Percentiles rank a stretch among this genome's conserved stretches.
These are phyloP conservation scores for Neonectria magnoliae DNA, from an alignment of 2,329 filamentous ascomycete species.

Conservation along the genomic window DNA sequence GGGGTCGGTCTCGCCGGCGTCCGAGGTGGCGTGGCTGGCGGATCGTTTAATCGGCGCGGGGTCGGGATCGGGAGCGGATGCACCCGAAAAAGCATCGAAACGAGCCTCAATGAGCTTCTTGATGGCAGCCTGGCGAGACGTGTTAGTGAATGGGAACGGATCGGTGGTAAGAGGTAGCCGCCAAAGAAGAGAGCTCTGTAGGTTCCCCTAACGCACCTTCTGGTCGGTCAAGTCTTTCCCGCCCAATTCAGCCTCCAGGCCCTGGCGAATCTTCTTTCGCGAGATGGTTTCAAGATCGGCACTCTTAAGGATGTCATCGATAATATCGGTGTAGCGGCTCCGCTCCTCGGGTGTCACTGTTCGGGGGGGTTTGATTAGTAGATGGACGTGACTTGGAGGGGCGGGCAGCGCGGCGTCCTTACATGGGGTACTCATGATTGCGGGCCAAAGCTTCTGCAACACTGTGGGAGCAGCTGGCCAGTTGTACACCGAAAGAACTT, in stretches of 20 bases:
- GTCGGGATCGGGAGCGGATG: slow-evolving; percentile 44
- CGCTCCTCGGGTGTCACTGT: slow-evolving; percentile 62
- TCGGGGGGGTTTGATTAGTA: slow-evolving; percentile 15
- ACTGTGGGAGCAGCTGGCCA: slow-evolving; percentile 7
- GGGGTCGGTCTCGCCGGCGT: slow-evolving; percentile 57
- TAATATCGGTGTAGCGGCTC: slow-evolving; percentile 64
- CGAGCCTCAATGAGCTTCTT: slow-evolving; percentile 78
- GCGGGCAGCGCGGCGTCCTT: slow-evolving; percentile 23
- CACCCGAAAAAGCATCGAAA: slow-evolving; percentile 74
- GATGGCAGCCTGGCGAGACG: slow-evolving; percentile 66
- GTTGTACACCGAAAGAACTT: slow-evolving; percentile 22
- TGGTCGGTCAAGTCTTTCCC: slow-evolving; percentile 68
- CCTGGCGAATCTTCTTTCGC: slow-evolving; percentile 69
- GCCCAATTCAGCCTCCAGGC: slow-evolving; percentile 63
- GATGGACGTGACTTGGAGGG: neutral
- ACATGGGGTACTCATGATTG: slow-evolving; percentile 43
- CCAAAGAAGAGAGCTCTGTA: neutral
- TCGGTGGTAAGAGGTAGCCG: slow-evolving; percentile 8
- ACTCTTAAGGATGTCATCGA: slow-evolving; percentile 67
- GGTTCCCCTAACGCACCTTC: slow-evolving; percentile 56
- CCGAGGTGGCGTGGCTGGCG: slow-evolving; percentile 48
- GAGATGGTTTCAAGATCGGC: slow-evolving; percentile 71
- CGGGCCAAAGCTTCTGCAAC: slow-evolving; percentile 8
- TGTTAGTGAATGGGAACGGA: slow-evolving; percentile 3
- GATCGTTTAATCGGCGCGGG: slow-evolving; percentile 49